These are phyloP conservation scores for Backusella circina DNA, from an alignment of 192 early-diverging fungal genomes.

Conservation along the genomic window DNA sequence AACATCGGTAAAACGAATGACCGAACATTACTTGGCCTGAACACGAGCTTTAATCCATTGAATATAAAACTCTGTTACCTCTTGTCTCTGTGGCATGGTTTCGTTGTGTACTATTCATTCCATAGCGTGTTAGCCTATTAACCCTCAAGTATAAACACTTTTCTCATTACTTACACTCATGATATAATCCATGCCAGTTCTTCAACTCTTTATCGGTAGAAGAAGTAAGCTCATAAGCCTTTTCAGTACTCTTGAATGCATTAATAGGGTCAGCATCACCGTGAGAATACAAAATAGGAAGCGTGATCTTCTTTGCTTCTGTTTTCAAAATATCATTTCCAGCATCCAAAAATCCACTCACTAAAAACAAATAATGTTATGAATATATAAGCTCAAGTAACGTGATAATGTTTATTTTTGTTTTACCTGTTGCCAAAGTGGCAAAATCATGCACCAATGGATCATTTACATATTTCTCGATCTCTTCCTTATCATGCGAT, in stretches of 20 bases:
- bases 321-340: constrained; percentile 38
- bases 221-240: constrained; percentile 36
- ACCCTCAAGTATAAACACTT: background rate
- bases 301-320: constrained; percentile 35
- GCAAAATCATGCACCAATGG: constrained; percentile 53
- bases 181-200: constrained; percentile 26
- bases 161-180: constrained; percentile 35
- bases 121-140: background rate
- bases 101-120: background rate
- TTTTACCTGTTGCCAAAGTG: constrained; percentile 38
- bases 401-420: background rate
- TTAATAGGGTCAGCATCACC: constrained; percentile 50
- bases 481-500: constrained; percentile 39
- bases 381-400: background rate
- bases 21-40: background rate
- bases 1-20: background rate
- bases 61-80: constrained; percentile 37
- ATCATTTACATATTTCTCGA: constrained; percentile 49
- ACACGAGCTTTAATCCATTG: constrained; percentile 30
- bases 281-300: constrained; percentile 51
- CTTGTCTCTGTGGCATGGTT: constrained; percentile 21
- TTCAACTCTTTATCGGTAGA: constrained; percentile 40
- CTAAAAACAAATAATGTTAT: constrained; percentile 15
- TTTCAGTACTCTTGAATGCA: constrained; percentile 24
- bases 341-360: constrained; percentile 47